Percentiles rank a stretch among this genome's conserved stretches.
Conservation (phyloP, 352 stramenopile species). For the Phytophthora citricola region DNA sequence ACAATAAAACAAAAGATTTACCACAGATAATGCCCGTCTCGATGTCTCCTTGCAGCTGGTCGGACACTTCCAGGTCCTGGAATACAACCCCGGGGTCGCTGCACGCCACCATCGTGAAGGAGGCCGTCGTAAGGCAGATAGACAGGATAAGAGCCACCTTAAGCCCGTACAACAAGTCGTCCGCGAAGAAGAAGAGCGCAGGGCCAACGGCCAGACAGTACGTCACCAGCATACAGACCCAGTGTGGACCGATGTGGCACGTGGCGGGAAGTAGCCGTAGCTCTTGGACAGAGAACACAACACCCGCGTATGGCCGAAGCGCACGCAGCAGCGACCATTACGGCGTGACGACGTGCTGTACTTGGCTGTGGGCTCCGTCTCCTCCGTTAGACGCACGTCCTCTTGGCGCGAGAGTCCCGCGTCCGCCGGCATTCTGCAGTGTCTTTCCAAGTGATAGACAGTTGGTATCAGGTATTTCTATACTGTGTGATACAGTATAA, state of each 20-base stretch:
- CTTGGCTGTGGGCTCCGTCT: constrained; percentile 30
- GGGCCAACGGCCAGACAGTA: constrained; percentile 72
- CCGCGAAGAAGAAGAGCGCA: constrained; percentile 59
- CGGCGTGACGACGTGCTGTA: constrained; percentile 19
- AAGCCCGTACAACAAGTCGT: constrained; percentile 47
- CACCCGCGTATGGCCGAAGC: constrained; percentile 66
- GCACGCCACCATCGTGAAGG: constrained; percentile 81
- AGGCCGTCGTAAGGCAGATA: constrained; percentile 63
- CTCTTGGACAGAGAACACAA: constrained; percentile 54
- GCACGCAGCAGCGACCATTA: constrained; percentile 44
- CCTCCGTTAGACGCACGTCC: constrained; percentile 20
- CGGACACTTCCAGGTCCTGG: constrained; percentile 41
- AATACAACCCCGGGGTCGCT: constrained; percentile 80
- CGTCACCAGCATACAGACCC: constrained; percentile 76
- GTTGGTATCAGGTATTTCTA: too few relatives aligned
- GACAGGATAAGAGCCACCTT: constrained; percentile 58
- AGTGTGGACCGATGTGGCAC: constrained; percentile 76
- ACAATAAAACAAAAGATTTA: constrained; percentile 13
- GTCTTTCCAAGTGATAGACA: too few relatives aligned
- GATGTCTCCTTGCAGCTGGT: constrained; percentile 36
- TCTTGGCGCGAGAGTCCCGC: constrained; percentile 13
- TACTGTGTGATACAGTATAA: too few relatives aligned
- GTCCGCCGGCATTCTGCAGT: constrained; percentile 16
- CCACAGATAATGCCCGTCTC: constrained; percentile 74
- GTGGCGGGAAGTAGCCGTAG: constrained; percentile 68